phyloP scores from a whole-genome alignment of 805 yeast species.

The Komagataella pseudopastoris region DNA sequence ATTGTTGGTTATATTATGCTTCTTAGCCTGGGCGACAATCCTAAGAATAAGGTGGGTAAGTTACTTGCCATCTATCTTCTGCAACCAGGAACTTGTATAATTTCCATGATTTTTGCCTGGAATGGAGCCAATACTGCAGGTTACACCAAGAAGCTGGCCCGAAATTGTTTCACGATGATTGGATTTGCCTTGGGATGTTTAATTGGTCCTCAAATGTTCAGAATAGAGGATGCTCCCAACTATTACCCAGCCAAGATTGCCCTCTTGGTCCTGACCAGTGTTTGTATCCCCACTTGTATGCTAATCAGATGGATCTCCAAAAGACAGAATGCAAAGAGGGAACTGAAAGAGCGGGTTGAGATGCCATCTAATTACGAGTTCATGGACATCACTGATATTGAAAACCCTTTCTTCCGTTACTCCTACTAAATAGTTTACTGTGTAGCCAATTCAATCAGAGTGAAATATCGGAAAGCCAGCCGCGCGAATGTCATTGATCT shows the following conservation, averaged over 20 bases:
- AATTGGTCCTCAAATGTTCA: slow-evolving; percentile 50
- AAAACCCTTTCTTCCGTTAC: slow-evolving; percentile 43
- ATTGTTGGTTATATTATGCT: slow-evolving; percentile 35
- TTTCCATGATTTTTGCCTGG: slow-evolving; percentile 48
- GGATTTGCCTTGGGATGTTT: slow-evolving; percentile 43
- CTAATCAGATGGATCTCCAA: slow-evolving; percentile 27
- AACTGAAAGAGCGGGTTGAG: slow-evolving; percentile 16
- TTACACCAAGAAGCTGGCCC: slow-evolving; percentile 38
- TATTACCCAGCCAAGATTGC: slow-evolving; percentile 46
- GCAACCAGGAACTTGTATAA: slow-evolving; percentile 11
- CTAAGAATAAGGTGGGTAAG: slow-evolving; percentile 13
- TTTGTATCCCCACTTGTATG: slow-evolving; percentile 27
- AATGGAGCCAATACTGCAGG: slow-evolving; percentile 51
- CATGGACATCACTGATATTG: slow-evolving; percentile 43
- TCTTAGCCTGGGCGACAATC: slow-evolving; percentile 17
- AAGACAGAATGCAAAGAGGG: slow-evolving; percentile 34
- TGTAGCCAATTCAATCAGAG: neutral
- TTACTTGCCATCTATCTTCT: slow-evolving; percentile 13
- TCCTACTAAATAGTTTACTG: slow-evolving; percentile 17
- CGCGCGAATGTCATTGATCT: neutral
- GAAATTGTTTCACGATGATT: slow-evolving; percentile 42
- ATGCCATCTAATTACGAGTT: slow-evolving; percentile 25
- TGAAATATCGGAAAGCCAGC: neutral
- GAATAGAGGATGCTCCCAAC: slow-evolving; percentile 34
- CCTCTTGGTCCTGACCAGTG: slow-evolving; percentile 34